Evolutionary conservation across 257 asterid genomes (phyloP).

Genomic region (Salvia rosmarinus): DNA sequence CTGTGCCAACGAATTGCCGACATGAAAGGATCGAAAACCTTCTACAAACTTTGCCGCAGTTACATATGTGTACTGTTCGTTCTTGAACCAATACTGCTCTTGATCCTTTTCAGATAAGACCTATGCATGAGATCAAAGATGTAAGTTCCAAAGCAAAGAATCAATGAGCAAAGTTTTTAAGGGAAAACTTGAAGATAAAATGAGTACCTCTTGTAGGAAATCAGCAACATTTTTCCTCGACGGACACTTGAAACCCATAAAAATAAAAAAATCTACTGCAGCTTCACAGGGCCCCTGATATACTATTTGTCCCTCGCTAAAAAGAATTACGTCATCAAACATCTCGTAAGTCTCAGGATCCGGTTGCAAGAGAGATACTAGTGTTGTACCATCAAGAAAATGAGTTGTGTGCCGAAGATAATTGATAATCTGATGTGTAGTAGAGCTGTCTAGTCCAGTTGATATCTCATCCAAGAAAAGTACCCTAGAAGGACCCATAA

Average conservation of each 20-base stretch:
- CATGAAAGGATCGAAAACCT: slow-evolving; percentile 57
- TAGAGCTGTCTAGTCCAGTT: slow-evolving; percentile 89
- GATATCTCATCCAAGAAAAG: slow-evolving; percentile 93
- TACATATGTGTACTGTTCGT: slow-evolving; percentile 50
- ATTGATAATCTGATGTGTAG: slow-evolving; percentile 79
- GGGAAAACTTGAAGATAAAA: slow-evolving; percentile 25
- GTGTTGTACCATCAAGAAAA: slow-evolving; percentile 67
- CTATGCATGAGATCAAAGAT: slow-evolving; percentile 41
- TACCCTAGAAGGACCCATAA: slow-evolving; percentile 85
- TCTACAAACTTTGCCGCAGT: slow-evolving; percentile 61
- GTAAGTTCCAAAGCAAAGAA: slow-evolving; percentile 29
- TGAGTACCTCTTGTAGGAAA: slow-evolving; percentile 76
- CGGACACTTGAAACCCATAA: slow-evolving; percentile 84
- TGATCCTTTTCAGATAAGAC: slow-evolving; percentile 75
- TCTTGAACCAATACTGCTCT: slow-evolving; percentile 70
- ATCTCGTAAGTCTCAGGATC: slow-evolving; percentile 88
- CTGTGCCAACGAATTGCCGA: slow-evolving; percentile 49
- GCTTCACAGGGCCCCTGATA: slow-evolving; percentile 85
- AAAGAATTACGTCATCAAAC: slow-evolving; percentile 82
- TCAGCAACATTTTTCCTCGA: slow-evolving; percentile 84
- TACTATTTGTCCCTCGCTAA: slow-evolving; percentile 79
- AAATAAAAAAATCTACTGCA: slow-evolving; percentile 61
- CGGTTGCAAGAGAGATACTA: slow-evolving; percentile 86
- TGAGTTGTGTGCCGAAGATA: slow-evolving; percentile 69
- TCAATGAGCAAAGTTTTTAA: slow-evolving; percentile 13